phyloP scores from a whole-genome alignment of 192 early-diverging fungal genomes.

The Backusella mclennaniae region DNA sequence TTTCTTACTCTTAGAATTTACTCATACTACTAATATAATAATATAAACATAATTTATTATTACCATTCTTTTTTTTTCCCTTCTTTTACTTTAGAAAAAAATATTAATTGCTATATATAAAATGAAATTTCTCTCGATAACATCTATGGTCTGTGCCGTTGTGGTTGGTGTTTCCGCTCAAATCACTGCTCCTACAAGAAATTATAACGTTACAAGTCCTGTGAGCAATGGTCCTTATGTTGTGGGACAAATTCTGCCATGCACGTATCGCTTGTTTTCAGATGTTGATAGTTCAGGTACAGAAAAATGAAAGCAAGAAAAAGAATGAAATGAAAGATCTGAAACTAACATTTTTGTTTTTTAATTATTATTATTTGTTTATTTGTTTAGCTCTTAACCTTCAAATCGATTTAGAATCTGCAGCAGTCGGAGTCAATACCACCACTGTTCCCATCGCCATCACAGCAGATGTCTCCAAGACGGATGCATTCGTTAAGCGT shows the following conservation, averaged over 20 bases:
- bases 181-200: constrained; percentile 26
- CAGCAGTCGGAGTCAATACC: background rate
- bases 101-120: background rate
- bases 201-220: constrained; percentile 36
- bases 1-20: constrained; percentile 4
- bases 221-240: constrained; percentile 16
- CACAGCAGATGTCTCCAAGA: constrained; percentile 34
- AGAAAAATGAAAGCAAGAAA: background rate
- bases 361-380: background rate
- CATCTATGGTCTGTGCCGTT: background rate
- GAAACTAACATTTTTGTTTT: constrained; percentile 12
- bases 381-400: constrained; percentile 23
- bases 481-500: constrained; percentile 14
- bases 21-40: background rate
- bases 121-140: background rate
- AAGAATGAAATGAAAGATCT: background rate
- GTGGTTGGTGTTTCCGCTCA: constrained; percentile 19
- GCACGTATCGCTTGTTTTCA: constrained; percentile 28
- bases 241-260: constrained; percentile 15
- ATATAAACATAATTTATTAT: background rate
- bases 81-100: background rate
- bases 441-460: constrained; percentile 18
- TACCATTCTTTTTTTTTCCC: background rate
- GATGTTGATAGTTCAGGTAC: constrained; percentile 32
- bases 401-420: constrained; percentile 22